Conservation (phyloP, 169 alveolate genomes). For the Cryptosporidium tyzzeri region DNA sequence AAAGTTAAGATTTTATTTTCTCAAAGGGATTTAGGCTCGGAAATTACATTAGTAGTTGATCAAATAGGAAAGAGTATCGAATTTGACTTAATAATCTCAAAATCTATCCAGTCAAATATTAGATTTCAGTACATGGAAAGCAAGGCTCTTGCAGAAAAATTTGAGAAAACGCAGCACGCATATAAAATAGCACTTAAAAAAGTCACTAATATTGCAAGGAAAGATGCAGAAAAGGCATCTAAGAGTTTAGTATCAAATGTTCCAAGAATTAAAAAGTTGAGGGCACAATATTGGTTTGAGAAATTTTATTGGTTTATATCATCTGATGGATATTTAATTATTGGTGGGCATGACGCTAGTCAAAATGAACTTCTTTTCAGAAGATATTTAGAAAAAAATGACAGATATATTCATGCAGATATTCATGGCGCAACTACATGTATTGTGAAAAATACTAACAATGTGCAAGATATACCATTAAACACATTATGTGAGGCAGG, state of each 20-base stretch:
- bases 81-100: slow-evolving; percentile 80
- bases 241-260: slow-evolving; percentile 46
- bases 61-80: slow-evolving; percentile 76
- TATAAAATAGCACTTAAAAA: slow-evolving; percentile 90
- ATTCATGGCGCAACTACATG: slow-evolving; percentile 97
- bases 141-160: slow-evolving; percentile 87
- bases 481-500: slow-evolving; percentile 89
- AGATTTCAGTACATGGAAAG: slow-evolving; percentile 87
- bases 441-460: slow-evolving; percentile 92
- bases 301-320: slow-evolving; percentile 97
- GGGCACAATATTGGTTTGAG: slow-evolving; percentile 97
- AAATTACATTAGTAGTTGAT: slow-evolving; percentile 30
- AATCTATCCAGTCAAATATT: slow-evolving; percentile 89
- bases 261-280: slow-evolving; percentile 79
- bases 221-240: slow-evolving; percentile 82
- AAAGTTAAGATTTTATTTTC: slow-evolving; percentile 25
- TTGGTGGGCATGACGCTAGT: slow-evolving; percentile 93
- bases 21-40: slow-evolving; percentile 74
- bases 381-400: slow-evolving; percentile 91
- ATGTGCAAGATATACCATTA: slow-evolving; percentile 82
- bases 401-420: slow-evolving; percentile 96
- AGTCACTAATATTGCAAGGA: slow-evolving; percentile 89
- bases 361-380: slow-evolving; percentile 95
- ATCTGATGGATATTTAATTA: slow-evolving; percentile 88
- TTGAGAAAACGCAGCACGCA: slow-evolving; percentile 89